These are phyloP conservation scores for Macrophomina pseudophaseolina DNA, from an alignment of 2,329 filamentous ascomycete species.

Conservation along the genomic window DNA sequence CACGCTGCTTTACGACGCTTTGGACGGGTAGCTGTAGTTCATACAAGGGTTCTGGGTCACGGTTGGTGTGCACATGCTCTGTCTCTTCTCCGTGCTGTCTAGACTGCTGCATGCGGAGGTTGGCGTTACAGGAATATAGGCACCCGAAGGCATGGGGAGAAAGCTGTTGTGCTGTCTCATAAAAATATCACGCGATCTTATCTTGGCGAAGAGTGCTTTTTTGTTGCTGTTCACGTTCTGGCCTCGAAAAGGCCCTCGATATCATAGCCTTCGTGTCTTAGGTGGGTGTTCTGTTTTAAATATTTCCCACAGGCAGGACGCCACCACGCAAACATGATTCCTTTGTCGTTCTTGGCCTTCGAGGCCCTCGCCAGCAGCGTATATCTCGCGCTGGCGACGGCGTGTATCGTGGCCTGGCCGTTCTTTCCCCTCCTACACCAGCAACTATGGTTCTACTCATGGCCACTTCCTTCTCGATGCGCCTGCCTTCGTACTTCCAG, in stretches of 20 bases:
- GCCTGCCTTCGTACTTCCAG: slow-evolving; percentile 1
- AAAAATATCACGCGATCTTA: slow-evolving; percentile 21
- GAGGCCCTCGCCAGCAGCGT: background rate
- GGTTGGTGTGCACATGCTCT: slow-evolving; percentile 19
- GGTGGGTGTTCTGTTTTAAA: background rate
- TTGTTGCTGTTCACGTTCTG: background rate
- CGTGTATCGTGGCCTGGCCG: background rate
- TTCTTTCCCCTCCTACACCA: background rate
- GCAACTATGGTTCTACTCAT: slow-evolving; percentile 9
- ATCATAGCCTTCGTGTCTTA: background rate
- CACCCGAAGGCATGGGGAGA: background rate
- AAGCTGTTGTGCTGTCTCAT: slow-evolving; percentile 15
- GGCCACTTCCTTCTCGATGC: slow-evolving; percentile 2
- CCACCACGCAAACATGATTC: background rate
- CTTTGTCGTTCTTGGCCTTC: background rate
- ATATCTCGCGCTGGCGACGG: background rate
- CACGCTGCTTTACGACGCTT: slow-evolving; percentile 23
- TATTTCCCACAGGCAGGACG: background rate
- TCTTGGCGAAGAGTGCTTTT: slow-evolving; percentile 6
- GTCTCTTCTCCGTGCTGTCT: slow-evolving; percentile 14
- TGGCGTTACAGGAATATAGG: slow-evolving; percentile 10
- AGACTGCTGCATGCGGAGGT: slow-evolving; percentile 10
- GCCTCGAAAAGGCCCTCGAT: background rate
- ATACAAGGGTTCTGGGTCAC: slow-evolving; percentile 20
- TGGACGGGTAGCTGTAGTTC: slow-evolving; percentile 23